A percentile compares a stretch with the other conserved stretches of the same genome.
Evolutionary conservation across 192 early-diverging fungal species (phyloP).

Genomic region (Pilobolus umbonatus): DNA sequence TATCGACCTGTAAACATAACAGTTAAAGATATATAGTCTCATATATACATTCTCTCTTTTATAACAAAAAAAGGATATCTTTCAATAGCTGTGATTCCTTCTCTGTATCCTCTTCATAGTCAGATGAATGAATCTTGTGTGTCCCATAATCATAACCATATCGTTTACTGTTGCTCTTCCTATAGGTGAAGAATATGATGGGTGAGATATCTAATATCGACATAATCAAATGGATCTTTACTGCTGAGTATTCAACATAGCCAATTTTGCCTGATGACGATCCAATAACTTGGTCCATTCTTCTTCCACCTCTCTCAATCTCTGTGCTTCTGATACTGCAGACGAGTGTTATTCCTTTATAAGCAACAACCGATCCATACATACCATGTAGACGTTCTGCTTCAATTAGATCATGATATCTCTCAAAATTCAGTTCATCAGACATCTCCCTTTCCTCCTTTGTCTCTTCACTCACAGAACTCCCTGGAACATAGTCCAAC

Average conservation of each 20-base stretch:
- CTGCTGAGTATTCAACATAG: conserved; percentile 28
- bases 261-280: conserved; percentile 36
- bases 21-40: conserved; percentile 18
- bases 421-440: conserved; percentile 50
- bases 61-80: conserved; percentile 36
- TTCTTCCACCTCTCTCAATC: conserved; percentile 41
- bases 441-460: conserved; percentile 38
- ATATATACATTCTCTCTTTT: background rate
- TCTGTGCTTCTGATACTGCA: conserved; percentile 34
- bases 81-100: conserved; percentile 27
- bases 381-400: conserved; percentile 39
- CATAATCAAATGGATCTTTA: background rate
- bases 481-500: conserved; percentile 39
- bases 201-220: background rate
- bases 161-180: conserved; percentile 15
- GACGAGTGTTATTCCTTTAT: no score
- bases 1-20: conserved; percentile 31
- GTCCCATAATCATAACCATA: conserved; percentile 35
- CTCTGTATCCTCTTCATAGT: conserved; percentile 4
- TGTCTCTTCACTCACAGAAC: background rate
- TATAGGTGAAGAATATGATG: conserved; percentile 1
- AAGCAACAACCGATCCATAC: background rate
- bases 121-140: background rate
- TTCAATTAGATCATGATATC: conserved; percentile 50
- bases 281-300: conserved; percentile 52